phyloP scores from a whole-genome alignment of 2,329 filamentous ascomycete species.

The Diaporthe batatas region DNA sequence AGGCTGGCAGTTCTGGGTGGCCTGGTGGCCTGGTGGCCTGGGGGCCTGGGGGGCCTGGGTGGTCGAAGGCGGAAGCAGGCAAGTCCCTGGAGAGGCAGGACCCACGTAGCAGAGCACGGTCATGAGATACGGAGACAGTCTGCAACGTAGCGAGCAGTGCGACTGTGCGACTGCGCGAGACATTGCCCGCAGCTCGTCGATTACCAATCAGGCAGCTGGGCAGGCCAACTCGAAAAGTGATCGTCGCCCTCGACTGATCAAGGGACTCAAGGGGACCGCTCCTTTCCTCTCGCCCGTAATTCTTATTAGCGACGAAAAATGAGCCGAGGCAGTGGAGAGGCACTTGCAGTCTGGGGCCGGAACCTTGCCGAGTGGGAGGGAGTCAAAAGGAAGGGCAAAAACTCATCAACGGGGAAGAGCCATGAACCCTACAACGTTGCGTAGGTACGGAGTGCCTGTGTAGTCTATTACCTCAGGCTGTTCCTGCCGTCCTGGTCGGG shows the following conservation, averaged over 20 bases:
- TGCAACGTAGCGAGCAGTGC: slow-evolving; percentile 11
- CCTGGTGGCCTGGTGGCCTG: not conserved
- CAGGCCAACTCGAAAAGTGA: not conserved
- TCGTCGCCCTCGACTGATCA: not conserved
- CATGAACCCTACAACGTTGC: not conserved
- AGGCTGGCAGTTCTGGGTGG: not conserved
- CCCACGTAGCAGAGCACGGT: slow-evolving; percentile 26
- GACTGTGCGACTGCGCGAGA: not conserved
- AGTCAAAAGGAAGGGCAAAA: slow-evolving; percentile 3
- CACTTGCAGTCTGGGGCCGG: not conserved
- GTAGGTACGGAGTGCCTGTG: too few species aligned
- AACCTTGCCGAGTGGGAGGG: slow-evolving; percentile 25
- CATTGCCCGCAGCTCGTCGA: not conserved
- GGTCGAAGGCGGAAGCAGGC: slow-evolving; percentile 17
- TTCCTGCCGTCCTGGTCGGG: not conserved
- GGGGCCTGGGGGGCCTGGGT: too few species aligned
- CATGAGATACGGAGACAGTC: slow-evolving; percentile 1
- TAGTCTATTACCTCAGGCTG: not conserved
- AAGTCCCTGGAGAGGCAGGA: slow-evolving; percentile 10
- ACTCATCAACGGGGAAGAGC: not conserved
- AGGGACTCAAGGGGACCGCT: too few species aligned
- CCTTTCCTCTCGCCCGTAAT: not conserved
- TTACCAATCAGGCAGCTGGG: slow-evolving; percentile 7
- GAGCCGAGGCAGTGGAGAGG: slow-evolving; percentile 18
- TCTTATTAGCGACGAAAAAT: not conserved